Evolutionary conservation across 345 rosid genomes (phyloP), one percentile per base, ranked within the genome.

Genomic region (Trapa bicornis): DNA sequence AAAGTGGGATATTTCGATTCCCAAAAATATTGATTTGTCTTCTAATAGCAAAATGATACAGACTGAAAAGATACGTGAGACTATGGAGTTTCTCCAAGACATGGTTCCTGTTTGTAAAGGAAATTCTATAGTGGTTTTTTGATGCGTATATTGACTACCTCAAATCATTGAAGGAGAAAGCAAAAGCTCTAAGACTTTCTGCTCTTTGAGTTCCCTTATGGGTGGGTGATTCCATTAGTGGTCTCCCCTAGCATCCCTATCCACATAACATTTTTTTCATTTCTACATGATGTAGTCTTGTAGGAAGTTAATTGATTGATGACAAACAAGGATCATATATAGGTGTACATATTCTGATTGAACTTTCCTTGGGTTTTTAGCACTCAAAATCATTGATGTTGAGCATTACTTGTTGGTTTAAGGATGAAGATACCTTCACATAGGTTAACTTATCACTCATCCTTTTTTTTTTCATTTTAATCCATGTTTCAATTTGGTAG

Each of bases 61-160:
- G 50, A 74, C 5, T 74, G 78, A 64, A 52, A 56, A 4, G n/a
- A 67, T 63, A 54, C 39, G 43, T 1, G 61, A 50, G 65, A 65
- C 33, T 1, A 41, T 60, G 63, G 69, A 70, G 42, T 45, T 77
- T 52, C 65, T 82, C 69, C 79, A 79, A 72, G 74, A 66, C 71
- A 65, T 82, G n/a, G 70, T 82, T 47, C 83, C 79, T 0, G 72
- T 71, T 43, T 67, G 75, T 38, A 73, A 82, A 75, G 81, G 79
- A 73, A 79, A 75, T 54, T 67, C 75, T 8, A 17, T 71, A 39
- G 65, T 37, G n/a, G 69, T 82, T 65, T 65, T 74, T 82, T 5
- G 85, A 82, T 42, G 81, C 77, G 67, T 83, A 83, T 47, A 79
- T 79, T 29, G 50, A 57, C 35, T 82, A 79, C 70, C 70, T 79